Conservation (phyloP, 2,329 filamentous ascomycete genomes). For the Fusarium anthophilum region DNA sequence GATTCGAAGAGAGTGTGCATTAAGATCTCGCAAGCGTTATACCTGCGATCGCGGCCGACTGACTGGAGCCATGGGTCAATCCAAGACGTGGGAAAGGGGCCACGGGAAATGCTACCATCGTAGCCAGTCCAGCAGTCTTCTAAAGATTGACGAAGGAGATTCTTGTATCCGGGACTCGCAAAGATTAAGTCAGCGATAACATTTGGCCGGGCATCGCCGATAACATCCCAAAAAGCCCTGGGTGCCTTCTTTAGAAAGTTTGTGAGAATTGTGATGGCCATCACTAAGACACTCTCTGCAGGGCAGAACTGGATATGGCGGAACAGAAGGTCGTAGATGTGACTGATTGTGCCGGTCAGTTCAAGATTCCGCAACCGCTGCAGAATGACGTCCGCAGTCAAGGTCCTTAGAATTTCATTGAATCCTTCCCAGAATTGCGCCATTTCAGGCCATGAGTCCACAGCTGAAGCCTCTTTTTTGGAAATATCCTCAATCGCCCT, state of each 20-base stretch:
- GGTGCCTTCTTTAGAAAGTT: slow-evolving; percentile 79
- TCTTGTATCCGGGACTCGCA: slow-evolving; percentile 71
- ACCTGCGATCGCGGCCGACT: slow-evolving; percentile 77
- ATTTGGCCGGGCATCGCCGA: slow-evolving; percentile 81
- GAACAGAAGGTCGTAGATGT: slow-evolving; percentile 70
- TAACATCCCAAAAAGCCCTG: slow-evolving; percentile 86
- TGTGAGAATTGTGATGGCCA: slow-evolving; percentile 76
- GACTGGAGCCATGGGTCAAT: slow-evolving; percentile 80
- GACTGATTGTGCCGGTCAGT: slow-evolving; percentile 67
- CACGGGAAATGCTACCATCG: slow-evolving; percentile 58
- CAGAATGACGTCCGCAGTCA: slow-evolving; percentile 79
- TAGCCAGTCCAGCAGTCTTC: slow-evolving; percentile 52
- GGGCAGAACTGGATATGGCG: slow-evolving; percentile 62
- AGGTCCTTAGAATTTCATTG: slow-evolving; percentile 74
- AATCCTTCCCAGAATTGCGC: slow-evolving; percentile 83
- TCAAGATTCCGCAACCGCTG: slow-evolving; percentile 83
- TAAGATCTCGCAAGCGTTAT: slow-evolving; percentile 82
- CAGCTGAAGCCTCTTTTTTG: slow-evolving; percentile 52
- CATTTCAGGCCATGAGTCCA: slow-evolving; percentile 58
- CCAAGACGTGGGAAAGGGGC: slow-evolving; percentile 79
- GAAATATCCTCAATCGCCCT: slow-evolving; percentile 72
- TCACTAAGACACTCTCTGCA: slow-evolving; percentile 68
- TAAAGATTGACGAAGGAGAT: slow-evolving; percentile 69
- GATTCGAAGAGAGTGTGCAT: slow-evolving; percentile 77
- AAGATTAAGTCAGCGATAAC: slow-evolving; percentile 87